phyloP scores from a whole-genome alignment of 768 basidiomycete genomes.

The Rhodotorula sphaerocarpa region DNA sequence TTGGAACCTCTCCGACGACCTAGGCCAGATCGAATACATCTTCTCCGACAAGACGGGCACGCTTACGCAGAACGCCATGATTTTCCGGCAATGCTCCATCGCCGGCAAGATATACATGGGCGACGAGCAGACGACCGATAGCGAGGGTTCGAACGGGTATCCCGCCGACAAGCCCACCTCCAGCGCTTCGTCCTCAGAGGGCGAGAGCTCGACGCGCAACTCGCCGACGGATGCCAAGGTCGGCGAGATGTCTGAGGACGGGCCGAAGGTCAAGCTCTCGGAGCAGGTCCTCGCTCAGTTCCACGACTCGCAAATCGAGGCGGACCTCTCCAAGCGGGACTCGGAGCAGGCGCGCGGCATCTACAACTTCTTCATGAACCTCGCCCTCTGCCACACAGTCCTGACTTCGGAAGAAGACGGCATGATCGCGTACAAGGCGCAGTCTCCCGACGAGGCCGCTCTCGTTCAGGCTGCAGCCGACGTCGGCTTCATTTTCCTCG shows the following conservation, averaged over 20 bases:
- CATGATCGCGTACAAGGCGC: conserved; percentile 91
- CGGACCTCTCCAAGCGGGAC: conserved; percentile 56
- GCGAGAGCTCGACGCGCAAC: conserved; percentile 38
- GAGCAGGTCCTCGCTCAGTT: conserved; percentile 55
- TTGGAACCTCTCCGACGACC: conserved; percentile 92
- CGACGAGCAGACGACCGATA: conserved; percentile 51
- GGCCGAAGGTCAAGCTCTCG: conserved; percentile 39
- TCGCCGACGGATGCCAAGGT: too few relatives aligned
- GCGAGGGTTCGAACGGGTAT: conserved; percentile 41
- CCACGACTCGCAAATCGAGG: conserved; percentile 53
- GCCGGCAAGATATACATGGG: conserved; percentile 75
- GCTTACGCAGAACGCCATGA: conserved; percentile 87
- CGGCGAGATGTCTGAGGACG: too few relatives aligned
- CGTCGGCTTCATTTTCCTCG: conserved; percentile 77
- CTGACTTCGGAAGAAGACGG: conserved; percentile 68
- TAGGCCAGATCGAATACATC: conserved; percentile 89
- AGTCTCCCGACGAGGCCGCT: conserved; percentile 97
- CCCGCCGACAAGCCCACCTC: conserved; percentile 21
- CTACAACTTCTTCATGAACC: conserved; percentile 84
- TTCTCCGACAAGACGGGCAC: conserved; percentile 98
- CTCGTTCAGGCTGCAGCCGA: conserved; percentile 97
- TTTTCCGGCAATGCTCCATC: conserved; percentile 86
- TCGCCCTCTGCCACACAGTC: conserved; percentile 83
- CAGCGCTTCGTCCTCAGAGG: conserved; percentile 23
- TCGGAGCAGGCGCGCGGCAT: conserved; percentile 64